phyloP scores from a whole-genome alignment of 2,329 filamentous ascomycete species.

The Thielaviopsis euricoi region DNA sequence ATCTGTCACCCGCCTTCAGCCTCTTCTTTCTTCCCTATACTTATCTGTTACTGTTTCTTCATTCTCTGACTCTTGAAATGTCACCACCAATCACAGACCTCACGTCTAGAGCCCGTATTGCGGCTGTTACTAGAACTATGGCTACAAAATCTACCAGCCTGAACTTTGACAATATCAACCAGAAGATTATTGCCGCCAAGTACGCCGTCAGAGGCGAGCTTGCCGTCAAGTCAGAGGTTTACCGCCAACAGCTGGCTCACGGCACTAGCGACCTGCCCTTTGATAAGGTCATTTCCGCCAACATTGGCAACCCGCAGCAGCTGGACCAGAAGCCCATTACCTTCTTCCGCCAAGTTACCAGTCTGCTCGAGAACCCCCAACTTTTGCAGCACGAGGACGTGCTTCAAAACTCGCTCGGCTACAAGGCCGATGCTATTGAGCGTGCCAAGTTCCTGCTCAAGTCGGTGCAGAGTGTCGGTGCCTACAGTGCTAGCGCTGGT shows the following conservation, averaged over 20 bases:
- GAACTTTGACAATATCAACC: constrained; percentile 80
- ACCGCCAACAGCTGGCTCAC: constrained; percentile 55
- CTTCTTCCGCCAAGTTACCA: constrained; percentile 94
- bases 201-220: constrained; percentile 96
- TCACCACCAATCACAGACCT: constrained; percentile 6
- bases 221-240: constrained; percentile 82
- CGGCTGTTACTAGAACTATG: constrained; percentile 16
- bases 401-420: constrained; percentile 60
- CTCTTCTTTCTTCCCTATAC: background rate
- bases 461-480: constrained; percentile 79
- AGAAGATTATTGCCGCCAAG: constrained; percentile 67
- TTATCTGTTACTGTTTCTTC: background rate
- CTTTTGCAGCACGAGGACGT: constrained; percentile 71
- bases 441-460: constrained; percentile 67
- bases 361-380: constrained; percentile 75
- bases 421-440: constrained; percentile 77
- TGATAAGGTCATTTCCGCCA: constrained; percentile 81
- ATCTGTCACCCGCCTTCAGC: background rate
- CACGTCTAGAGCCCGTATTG: background rate
- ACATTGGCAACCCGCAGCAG: constrained; percentile 98
- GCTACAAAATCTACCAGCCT: constrained; percentile 31
- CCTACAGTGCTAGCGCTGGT: constrained; percentile 90
- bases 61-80: background rate
- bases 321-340: constrained; percentile 98
- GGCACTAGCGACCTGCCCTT: constrained; percentile 54